phyloP scores from a whole-genome alignment of 371 early-diverging fungal genomes.

The Lichtheimia corymbifera region DNA sequence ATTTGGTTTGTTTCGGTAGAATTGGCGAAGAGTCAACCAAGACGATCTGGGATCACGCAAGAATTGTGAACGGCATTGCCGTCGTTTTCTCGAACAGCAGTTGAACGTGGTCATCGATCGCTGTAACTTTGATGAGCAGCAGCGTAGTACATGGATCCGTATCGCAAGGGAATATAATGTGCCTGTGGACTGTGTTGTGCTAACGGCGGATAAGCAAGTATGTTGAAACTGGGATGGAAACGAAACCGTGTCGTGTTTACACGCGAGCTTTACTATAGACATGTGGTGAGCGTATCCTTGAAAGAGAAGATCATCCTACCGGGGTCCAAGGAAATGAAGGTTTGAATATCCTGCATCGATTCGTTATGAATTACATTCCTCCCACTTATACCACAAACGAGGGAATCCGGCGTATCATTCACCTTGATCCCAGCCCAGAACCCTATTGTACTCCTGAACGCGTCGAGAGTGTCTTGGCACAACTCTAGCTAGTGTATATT shows the following conservation, averaged over 20 bases:
- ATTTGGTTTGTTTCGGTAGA: conserved; percentile 4
- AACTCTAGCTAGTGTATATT: neutral
- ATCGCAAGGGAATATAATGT: conserved; percentile 59
- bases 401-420: conserved; percentile 61
- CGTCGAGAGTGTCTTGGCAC: conserved; percentile 26
- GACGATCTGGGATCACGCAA: conserved; percentile 70
- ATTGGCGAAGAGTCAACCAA: conserved; percentile 59
- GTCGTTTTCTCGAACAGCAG: conserved; percentile 40
- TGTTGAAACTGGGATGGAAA: neutral
- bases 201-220: conserved; percentile 61
- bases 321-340: conserved; percentile 70
- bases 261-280: conserved; percentile 22
- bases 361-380: conserved; percentile 59
- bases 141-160: conserved; percentile 72
- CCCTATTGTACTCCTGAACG: conserved; percentile 50
- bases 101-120: conserved; percentile 75
- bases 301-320: conserved; percentile 69
- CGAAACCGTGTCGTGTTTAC: neutral
- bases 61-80: conserved; percentile 55
- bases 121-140: conserved; percentile 75
- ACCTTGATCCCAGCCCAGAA: conserved; percentile 50
- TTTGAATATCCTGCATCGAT: conserved; percentile 57
- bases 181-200: conserved; percentile 70
- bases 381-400: conserved; percentile 55
- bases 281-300: conserved; percentile 62